phyloP scores from a whole-genome alignment of 2,329 filamentous ascomycete genomes.

The Acephala macrosclerotiorum region DNA sequence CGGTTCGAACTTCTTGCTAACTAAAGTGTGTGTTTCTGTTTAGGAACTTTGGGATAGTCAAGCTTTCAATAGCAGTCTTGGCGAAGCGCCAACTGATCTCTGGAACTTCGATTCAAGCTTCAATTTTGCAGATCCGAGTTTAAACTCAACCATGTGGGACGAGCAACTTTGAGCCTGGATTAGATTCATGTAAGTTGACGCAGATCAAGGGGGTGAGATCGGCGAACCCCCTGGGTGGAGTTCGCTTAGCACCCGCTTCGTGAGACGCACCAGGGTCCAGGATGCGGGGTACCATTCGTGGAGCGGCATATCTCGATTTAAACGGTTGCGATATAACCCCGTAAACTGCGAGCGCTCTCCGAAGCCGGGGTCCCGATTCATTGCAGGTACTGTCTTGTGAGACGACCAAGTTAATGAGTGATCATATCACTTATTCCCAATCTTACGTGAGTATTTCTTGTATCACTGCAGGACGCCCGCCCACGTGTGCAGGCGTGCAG shows the following conservation, averaged over 20 bases:
- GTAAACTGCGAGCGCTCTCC: slow-evolving; percentile 11
- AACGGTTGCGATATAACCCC: slow-evolving; percentile 11
- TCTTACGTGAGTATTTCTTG: neutral
- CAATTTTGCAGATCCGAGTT: neutral
- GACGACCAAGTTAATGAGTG: neutral
- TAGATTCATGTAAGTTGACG: neutral
- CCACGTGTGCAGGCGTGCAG: neutral
- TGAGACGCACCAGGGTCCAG: neutral
- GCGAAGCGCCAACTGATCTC: slow-evolving; percentile 19
- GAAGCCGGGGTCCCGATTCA: neutral
- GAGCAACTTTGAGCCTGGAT: slow-evolving; percentile 6
- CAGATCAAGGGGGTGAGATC: neutral
- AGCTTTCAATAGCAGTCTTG: slow-evolving; percentile 22
- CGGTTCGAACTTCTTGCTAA: neutral
- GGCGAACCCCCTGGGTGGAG: neutral
- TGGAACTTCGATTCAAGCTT: slow-evolving; percentile 27
- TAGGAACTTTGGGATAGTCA: slow-evolving; percentile 35
- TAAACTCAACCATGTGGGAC: slow-evolving; percentile 1
- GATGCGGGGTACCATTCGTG: neutral
- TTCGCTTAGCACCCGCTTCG: neutral
- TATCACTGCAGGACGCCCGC: too few species aligned
- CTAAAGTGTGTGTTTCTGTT: neutral
- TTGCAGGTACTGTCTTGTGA: neutral
- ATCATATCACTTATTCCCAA: neutral
- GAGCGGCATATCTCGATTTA: neutral